Evolutionary conservation across 768 basidiomycete genomes (phyloP).

Genomic region (Boletus subparvulus): DNA sequence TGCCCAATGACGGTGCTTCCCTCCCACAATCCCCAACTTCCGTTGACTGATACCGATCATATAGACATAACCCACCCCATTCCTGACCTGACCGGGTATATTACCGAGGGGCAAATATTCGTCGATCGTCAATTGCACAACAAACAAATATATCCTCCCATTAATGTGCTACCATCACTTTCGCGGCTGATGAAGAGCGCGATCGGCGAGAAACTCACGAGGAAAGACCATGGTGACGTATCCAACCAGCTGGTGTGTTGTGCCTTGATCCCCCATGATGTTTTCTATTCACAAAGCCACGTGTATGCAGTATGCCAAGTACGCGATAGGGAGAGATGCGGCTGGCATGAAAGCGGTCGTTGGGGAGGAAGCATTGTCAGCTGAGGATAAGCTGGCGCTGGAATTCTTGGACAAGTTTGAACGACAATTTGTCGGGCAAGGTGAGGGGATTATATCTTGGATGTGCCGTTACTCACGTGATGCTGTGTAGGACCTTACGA

Average conservation of each 20-base stretch:
- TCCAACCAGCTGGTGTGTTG: conserved; percentile 91
- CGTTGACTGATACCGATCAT: conserved; percentile 26
- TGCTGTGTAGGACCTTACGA: conserved; percentile 76
- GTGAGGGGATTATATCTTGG: conserved; percentile 37
- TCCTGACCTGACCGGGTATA: conserved; percentile 98
- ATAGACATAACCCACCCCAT: conserved; percentile 99
- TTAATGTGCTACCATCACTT: conserved; percentile 97
- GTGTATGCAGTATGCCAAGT: conserved; percentile 86
- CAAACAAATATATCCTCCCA: conserved; percentile 96
- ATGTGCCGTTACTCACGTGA: conserved; percentile 3
- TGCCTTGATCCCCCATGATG: conserved; percentile 23
- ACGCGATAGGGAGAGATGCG: conserved; percentile 96
- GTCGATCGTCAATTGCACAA: conserved; percentile 98
- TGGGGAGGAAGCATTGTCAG: conserved; percentile 93
- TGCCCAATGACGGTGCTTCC: conserved; percentile 95
- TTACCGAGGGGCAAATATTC: conserved; percentile 98
- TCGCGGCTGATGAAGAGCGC: conserved; percentile 99
- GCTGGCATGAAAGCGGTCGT: conserved; percentile 99
- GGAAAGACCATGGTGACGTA: conserved; percentile 98
- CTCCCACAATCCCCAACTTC: conserved; percentile 16
- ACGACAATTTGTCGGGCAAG: conserved; percentile 95
- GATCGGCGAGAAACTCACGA: conserved; percentile 94
- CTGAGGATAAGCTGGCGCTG: conserved; percentile 93
- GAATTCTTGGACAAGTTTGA: conserved; percentile 99
- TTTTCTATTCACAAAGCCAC: conserved; percentile 16